Evolutionary conservation across 1,284 basidiomycete genomes (phyloP).

Genomic region (Moniliophthora roreri): DNA sequence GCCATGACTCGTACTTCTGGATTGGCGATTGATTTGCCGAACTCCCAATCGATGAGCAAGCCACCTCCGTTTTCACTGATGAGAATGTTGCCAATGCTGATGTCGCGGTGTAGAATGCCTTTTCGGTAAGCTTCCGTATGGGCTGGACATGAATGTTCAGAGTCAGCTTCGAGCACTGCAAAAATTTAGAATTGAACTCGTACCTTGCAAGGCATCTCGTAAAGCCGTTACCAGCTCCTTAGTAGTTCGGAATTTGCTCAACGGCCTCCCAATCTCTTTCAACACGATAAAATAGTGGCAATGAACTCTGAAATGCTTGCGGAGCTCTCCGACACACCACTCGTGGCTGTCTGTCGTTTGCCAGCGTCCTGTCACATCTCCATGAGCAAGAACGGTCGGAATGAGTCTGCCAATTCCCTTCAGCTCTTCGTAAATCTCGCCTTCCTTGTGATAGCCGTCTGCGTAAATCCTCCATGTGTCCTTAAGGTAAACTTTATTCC

Average conservation of each 20-base stretch:
- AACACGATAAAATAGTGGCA: constrained; percentile 17
- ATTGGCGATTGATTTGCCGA: not conserved
- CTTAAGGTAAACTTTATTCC: constrained; percentile 19
- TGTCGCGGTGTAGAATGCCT: constrained; percentile 3
- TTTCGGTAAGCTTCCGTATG: not conserved
- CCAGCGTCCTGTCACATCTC: constrained; percentile 13
- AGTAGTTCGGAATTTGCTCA: not conserved
- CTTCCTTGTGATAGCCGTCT: constrained; percentile 14
- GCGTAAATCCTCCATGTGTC: constrained; percentile 21
- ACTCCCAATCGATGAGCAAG: constrained; percentile 8
- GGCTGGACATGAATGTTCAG: not conserved
- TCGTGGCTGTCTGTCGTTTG: not conserved
- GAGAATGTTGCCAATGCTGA: constrained; percentile 5
- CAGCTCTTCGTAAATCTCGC: constrained; percentile 14
- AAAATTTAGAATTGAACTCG: no score
- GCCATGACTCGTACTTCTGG: not conserved
- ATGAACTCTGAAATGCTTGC: not conserved
- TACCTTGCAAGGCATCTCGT: constrained; percentile 6
- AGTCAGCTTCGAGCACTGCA: not conserved
- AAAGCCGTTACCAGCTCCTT: not conserved
- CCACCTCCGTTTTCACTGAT: not conserved
- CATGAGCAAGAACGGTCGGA: constrained; percentile 10
- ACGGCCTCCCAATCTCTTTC: constrained; percentile 12
- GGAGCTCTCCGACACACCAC: constrained; percentile 3
- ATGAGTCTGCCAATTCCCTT: constrained; percentile 15